Evolutionary conservation across 1,284 basidiomycete species (phyloP).

Genomic region (Cutaneotrichosporon sp.): DNA sequence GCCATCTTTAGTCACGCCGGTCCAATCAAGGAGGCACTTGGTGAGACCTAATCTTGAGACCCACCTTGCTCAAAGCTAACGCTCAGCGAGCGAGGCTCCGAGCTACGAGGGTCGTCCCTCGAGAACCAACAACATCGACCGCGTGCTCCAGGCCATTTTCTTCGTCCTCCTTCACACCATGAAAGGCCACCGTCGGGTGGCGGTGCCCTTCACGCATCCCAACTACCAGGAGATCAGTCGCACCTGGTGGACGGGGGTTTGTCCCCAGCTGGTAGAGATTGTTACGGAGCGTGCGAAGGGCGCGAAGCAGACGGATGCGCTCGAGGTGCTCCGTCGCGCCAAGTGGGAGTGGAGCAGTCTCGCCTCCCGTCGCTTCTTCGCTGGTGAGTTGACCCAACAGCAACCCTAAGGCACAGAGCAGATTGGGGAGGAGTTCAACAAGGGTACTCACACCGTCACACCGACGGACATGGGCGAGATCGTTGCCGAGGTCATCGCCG

Average conservation of each 20-base stretch:
- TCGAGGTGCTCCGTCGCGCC: not conserved
- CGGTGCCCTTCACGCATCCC: too few relatives aligned
- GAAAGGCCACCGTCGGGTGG: too few relatives aligned
- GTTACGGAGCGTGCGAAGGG: not conserved
- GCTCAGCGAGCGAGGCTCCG: not conserved
- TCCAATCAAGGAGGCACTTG: not conserved
- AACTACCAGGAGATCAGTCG: too few relatives aligned
- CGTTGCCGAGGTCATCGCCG: not conserved
- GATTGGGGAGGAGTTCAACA: not conserved
- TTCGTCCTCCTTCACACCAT: not conserved
- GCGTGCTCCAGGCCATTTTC: not conserved
- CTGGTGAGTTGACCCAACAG: too few relatives aligned
- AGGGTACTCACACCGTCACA: not conserved
- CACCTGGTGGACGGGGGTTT: not conserved
- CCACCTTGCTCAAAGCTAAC: not conserved
- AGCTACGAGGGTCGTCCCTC: not conserved
- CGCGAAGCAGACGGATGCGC: not conserved
- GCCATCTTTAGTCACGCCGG: not conserved
- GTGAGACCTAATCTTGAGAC: too few relatives aligned
- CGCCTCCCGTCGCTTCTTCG: not conserved
- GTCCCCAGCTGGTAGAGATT: not conserved
- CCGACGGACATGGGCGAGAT: not conserved
- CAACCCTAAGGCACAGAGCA: too few relatives aligned
- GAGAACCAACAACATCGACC: not conserved
- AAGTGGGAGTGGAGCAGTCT: not conserved